Conservation (phyloP, 805 yeast genomes). For the Lachancea nothofagi region DNA sequence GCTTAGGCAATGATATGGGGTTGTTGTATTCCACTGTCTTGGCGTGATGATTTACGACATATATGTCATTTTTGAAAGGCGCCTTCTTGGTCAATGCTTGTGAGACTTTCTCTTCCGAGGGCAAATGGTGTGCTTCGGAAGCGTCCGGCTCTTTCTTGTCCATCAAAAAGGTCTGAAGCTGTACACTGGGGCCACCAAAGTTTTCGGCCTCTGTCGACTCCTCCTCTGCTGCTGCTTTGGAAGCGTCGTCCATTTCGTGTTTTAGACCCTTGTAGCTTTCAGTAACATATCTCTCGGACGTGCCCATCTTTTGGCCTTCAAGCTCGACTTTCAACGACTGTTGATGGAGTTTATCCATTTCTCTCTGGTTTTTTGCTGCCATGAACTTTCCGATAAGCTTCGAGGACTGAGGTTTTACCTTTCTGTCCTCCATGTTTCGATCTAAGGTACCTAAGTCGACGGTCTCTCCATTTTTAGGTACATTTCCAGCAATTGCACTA, state of each 20-base stretch:
- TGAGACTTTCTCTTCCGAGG: background rate
- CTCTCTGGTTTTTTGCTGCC: conserved; percentile 41
- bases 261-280: conserved; percentile 40
- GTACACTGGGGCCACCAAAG: too few species aligned
- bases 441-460: background rate
- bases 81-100: background rate
- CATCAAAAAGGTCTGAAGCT: background rate
- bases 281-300: conserved; percentile 45
- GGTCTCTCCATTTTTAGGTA: background rate
- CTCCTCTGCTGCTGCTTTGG: background rate
- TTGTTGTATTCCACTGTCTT: too few species aligned
- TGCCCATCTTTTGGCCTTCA: conserved; percentile 39
- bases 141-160: too few species aligned
- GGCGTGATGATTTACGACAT: background rate
- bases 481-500: conserved; percentile 11
- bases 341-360: conserved; percentile 40
- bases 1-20: background rate
- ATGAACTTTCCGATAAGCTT: conserved; percentile 40
- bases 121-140: too few species aligned
- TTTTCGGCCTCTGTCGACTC: background rate
- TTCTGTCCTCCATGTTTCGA: too few species aligned
- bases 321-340: conserved; percentile 35
- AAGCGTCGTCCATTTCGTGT: conserved; percentile 23
- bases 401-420: conserved; percentile 4
- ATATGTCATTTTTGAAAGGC: conserved; percentile 3